Conservation (phyloP, 2,329 filamentous ascomycete genomes). For the Blumeria graminis region DNA sequence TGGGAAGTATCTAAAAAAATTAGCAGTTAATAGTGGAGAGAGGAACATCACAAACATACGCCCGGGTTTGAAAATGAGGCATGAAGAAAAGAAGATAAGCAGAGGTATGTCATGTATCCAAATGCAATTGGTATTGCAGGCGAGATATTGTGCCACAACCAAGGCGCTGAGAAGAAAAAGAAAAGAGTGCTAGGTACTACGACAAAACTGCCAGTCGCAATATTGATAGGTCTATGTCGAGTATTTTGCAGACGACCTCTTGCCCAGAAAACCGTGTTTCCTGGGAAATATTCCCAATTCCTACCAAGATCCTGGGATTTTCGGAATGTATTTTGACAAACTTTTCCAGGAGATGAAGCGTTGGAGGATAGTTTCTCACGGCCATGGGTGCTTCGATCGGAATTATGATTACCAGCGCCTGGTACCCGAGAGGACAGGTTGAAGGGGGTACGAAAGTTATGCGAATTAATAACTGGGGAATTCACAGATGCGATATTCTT, state of each 20-base stretch:
- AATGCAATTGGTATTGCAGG: constrained; percentile 76
- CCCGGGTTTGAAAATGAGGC: constrained; percentile 83
- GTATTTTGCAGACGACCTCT: constrained; percentile 77
- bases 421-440: constrained; percentile 35
- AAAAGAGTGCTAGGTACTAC: constrained; percentile 60
- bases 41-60: constrained; percentile 28
- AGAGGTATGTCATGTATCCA: constrained; percentile 76
- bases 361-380: constrained; percentile 69
- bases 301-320: constrained; percentile 26
- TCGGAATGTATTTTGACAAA: constrained; percentile 11
- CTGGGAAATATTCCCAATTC: constrained; percentile 82
- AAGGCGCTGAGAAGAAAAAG: constrained; percentile 53
- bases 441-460: constrained; percentile 56
- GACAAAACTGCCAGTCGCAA: constrained; percentile 63
- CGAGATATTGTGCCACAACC: constrained; percentile 73
- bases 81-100: constrained; percentile 80
- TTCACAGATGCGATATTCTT: no score
- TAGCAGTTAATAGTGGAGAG: constrained; percentile 3
- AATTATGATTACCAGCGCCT: constrained; percentile 19
- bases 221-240: constrained; percentile 64
- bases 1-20: constrained; percentile 56
- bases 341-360: constrained; percentile 41
- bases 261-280: constrained; percentile 76
- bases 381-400: constrained; percentile 34
- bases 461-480: constrained; percentile 41